Evolutionary conservation across 192 early-diverging fungal genomes (phyloP).

Genomic region (Thoreauomyces humboldtii): DNA sequence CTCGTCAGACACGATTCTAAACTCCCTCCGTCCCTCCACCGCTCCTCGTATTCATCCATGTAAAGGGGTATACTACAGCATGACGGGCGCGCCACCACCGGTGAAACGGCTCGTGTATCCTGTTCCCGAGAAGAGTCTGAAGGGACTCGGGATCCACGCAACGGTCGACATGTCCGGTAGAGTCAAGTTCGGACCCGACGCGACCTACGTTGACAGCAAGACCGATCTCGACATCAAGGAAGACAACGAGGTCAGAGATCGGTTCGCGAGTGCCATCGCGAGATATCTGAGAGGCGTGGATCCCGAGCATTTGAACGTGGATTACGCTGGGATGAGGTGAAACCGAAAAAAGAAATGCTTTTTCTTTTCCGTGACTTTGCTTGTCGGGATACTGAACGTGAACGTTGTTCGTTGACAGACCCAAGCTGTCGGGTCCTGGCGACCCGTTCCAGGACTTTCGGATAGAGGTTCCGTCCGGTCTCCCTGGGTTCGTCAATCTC

Average conservation of each 20-base stretch:
- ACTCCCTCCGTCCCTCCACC: conserved; percentile 23
- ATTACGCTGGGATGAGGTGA: conserved; percentile 77
- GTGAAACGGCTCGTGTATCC: conserved; percentile 76
- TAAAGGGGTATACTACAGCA: conserved; percentile 79
- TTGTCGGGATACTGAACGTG: too few relatives aligned
- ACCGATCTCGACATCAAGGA: conserved; percentile 58
- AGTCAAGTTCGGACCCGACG: conserved; percentile 79
- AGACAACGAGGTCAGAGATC: conserved; percentile 34
- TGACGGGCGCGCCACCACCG: conserved; percentile 27
- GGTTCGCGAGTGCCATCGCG: conserved; percentile 54
- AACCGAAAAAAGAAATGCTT: background rate
- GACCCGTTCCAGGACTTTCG: conserved; percentile 76
- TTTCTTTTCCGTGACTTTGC: too few relatives aligned
- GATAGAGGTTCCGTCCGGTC: conserved; percentile 50
- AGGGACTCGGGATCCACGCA: conserved; percentile 73
- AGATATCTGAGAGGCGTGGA: conserved; percentile 62
- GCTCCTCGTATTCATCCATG: conserved; percentile 61
- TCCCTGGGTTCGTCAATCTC: conserved; percentile 68
- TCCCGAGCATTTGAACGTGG: conserved; percentile 57
- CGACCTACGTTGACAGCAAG: conserved; percentile 54
- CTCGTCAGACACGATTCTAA: conserved; percentile 62
- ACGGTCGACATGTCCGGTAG: conserved; percentile 74
- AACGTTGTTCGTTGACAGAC: too few relatives aligned
- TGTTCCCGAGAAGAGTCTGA: conserved; percentile 69
- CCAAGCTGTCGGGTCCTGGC: conserved; percentile 73